Evolutionary conservation across 768 basidiomycete genomes (phyloP).

Genomic region (Podaxis mareebaensis): DNA sequence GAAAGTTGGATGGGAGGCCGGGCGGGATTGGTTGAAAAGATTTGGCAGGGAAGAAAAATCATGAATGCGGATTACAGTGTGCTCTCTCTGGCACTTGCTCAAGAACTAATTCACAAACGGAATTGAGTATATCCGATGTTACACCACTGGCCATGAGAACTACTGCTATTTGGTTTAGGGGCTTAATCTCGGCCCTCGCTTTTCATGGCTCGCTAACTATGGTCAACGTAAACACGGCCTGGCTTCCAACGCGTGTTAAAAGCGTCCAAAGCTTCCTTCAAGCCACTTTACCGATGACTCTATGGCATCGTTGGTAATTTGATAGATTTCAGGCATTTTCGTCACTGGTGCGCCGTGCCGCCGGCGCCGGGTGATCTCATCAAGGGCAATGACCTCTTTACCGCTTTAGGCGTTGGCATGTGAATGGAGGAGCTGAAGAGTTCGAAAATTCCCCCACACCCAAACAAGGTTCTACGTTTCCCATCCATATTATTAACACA

Average conservation of each 20-base stretch:
- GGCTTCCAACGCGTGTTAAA: not conserved
- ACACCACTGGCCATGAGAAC: not conserved
- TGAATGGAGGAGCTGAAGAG: conserved; percentile 7
- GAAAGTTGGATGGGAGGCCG: conserved; percentile 53
- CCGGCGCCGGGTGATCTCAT: conserved; percentile 4
- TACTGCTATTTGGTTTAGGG: not conserved
- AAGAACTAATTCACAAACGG: not conserved
- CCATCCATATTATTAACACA: conserved; percentile 12
- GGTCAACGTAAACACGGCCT: not conserved
- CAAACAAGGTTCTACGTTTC: not conserved
- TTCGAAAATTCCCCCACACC: conserved; percentile 5
- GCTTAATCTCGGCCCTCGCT: not conserved
- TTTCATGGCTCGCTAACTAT: not conserved
- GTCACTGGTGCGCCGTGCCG: not conserved
- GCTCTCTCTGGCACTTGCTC: not conserved
- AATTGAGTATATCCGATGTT: not conserved
- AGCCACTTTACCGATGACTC: not conserved
- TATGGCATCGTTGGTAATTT: not conserved
- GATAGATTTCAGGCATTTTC: not conserved
- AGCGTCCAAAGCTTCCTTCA: not conserved
- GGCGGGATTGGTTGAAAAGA: conserved; percentile 48
- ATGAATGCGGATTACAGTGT: not conserved
- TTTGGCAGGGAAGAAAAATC: not conserved
- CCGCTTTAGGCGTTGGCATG: conserved; percentile 8
- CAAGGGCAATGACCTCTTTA: not conserved